These are phyloP conservation scores for Candida yuanshanica DNA, from an alignment of 805 yeast genomes.

Conservation along the genomic window DNA sequence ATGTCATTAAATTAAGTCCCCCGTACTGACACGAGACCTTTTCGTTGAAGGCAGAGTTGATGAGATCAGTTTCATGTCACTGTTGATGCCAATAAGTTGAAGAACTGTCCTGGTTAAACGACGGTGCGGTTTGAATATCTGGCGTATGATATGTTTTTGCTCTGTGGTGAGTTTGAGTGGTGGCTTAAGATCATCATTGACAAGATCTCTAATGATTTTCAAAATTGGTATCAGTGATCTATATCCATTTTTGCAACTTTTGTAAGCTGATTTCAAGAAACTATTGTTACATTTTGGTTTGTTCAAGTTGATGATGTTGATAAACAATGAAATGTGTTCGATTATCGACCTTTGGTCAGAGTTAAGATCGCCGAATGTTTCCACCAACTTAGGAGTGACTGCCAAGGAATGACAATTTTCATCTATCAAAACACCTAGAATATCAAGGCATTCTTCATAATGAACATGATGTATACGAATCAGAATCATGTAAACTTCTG, in stretches of 20 bases:
- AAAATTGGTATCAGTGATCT: slow-evolving; percentile 14
- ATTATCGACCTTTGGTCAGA: slow-evolving; percentile 8
- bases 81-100: not conserved
- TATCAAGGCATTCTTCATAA: slow-evolving; percentile 3
- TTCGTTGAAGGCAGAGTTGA: not conserved
- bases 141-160: slow-evolving; percentile 1
- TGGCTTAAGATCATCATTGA: not conserved
- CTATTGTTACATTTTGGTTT: not conserved
- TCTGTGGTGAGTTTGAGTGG: slow-evolving; percentile 1
- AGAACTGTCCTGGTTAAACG: not conserved
- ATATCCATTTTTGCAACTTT: slow-evolving; percentile 7
- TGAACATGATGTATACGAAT: not conserved
- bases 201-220: slow-evolving; percentile 6
- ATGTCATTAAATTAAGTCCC: not conserved
- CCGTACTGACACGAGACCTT: not conserved
- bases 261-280: slow-evolving; percentile 6
- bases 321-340: slow-evolving; percentile 6
- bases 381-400: slow-evolving; percentile 6
- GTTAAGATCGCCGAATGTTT: slow-evolving; percentile 6
- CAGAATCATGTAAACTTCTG: not conserved
- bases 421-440: slow-evolving; percentile 4
- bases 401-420: slow-evolving; percentile 5
- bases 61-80: not conserved
- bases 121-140: slow-evolving; percentile 4
- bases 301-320: slow-evolving; percentile 2